Base-by-base conservation (phyloP, 192 early-diverging fungal species). In the Paraglomus occultum region DNA sequence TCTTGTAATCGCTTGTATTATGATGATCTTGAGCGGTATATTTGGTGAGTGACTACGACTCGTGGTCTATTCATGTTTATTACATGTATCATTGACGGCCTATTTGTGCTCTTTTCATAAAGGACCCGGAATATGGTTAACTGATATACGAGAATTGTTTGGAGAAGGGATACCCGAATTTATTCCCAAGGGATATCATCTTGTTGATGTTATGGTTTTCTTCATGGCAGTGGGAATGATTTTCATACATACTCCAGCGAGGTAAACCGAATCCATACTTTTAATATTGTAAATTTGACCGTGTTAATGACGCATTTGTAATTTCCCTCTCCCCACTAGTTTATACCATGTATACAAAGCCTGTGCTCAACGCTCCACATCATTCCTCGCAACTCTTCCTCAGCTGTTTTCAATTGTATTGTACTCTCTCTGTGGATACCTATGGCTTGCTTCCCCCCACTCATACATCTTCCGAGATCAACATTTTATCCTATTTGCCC, bases 401-500 rank as follows among this genome's bases (percentile, higher is more conserved):
- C 82, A 92, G 71, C 71, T 89, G n/a, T 71, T 82, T 61, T 88
- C 90, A 49, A 85, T 90, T 48, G 77, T 79, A 18, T 66, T 85
- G 22, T 91, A 89, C 76, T 77, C 81, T 8, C 53, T 79, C 46
- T 81, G 85, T 69, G 85, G 84, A 68, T 88, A 87, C 43, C 68
- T 88, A 42, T 93, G 91, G 91, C 79, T 92, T 39, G 68, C 77
- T 22, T 86, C 86, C 22, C 86, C 87, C 67, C 78, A 87, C 64
- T 89, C 89, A 6, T 85, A 77, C n/a, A 85, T 93, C 42, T 81
- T 92, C 23, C 31, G 60, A 43, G 76, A 88, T 67, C 80, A 90
- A 63, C 90, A 93, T 64, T 82, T 88, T 63, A 85, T 90, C 39
- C 74, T 93, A 49, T 93, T 90, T 74, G 84, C 88, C 23, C 64